These are phyloP conservation scores for Aspergillus brunneoviolaceus DNA, from an alignment of 2,329 filamentous ascomycete species.

Conservation along the genomic window DNA sequence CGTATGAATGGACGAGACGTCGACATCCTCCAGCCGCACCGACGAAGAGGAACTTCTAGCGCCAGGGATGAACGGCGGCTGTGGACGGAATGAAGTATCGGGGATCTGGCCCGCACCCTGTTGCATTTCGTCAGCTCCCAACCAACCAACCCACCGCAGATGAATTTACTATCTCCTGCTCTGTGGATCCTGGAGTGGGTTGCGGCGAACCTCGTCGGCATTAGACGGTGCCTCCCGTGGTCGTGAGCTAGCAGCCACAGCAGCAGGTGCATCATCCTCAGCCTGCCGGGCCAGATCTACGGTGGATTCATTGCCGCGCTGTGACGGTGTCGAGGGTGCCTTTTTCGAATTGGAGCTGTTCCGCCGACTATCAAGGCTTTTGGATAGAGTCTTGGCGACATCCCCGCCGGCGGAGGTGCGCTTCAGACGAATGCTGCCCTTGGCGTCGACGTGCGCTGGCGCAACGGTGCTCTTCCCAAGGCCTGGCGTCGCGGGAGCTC, in stretches of 20 bases:
- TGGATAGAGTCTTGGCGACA: constrained; percentile 75
- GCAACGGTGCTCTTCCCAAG: constrained; percentile 90
- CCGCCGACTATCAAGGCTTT: constrained; percentile 85
- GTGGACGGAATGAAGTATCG: constrained; percentile 5
- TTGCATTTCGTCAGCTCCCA: constrained; percentile 24
- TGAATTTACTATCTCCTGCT: constrained; percentile 11
- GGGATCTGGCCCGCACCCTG: constrained; percentile 18
- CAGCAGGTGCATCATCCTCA: constrained; percentile 32
- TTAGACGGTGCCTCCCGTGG: constrained; percentile 41
- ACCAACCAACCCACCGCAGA: not conserved
- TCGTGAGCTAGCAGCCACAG: constrained; percentile 24
- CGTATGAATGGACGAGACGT: constrained; percentile 22
- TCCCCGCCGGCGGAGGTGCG: constrained; percentile 63
- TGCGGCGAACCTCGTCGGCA: constrained; percentile 51
- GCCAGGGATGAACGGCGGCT: constrained; percentile 1
- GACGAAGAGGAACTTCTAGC: constrained; percentile 19
- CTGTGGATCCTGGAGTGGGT: constrained; percentile 47
- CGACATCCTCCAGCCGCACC: constrained; percentile 12
- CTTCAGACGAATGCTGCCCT: constrained; percentile 61
- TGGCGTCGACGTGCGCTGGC: constrained; percentile 80
- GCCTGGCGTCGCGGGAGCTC: constrained; percentile 87
- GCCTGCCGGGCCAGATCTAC: constrained; percentile 37
- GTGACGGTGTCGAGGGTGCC: constrained; percentile 45
- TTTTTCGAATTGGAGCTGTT: constrained; percentile 86
- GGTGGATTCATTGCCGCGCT: constrained; percentile 34